Evolutionary conservation across 1,284 basidiomycete genomes (phyloP), one percentile per base, ranked within the genome.

Genomic region (Cryptococcus depauperatus): DNA sequence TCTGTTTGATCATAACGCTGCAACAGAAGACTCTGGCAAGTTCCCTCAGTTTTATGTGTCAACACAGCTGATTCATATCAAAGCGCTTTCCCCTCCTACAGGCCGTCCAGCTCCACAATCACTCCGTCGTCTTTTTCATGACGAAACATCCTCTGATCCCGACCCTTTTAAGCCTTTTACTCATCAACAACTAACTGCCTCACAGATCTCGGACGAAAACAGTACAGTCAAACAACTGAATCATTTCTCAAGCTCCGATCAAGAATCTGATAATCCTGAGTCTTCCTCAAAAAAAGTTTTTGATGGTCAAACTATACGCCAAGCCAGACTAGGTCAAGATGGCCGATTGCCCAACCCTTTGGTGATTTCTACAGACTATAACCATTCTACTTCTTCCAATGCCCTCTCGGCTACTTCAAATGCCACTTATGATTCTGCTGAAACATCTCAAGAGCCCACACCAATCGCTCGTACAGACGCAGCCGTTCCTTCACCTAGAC

Each of bases 51-150:
- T 30, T 16, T 30, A 30, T 30, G 16, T 30, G 11, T 30, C 13
- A 30, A 4, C 29, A 30, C 19, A 19, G 7, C 46, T 32, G 25
- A 43, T n/a, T 10, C 35, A 26, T 8, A 14, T 16, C 39, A n/a
- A n/a, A 53, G 52, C 42, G 13, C 26, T 52, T 7, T 54, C 52
- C 5, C 51, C 52, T 3, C 46, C 56, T 6, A 59, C 56, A n/a
- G 46, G 56, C 21, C 52, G 54, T 8, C 57, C 58, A 3, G 66
- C 69, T 1, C 70, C 70, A 5, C 66, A 69, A 41, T 69, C 68
- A 0, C 50, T 73, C 1, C 63, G 69, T 0, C 60, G 68, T 0
- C 56, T 73, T 0, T 73, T 72, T 55, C 69, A 71, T 40, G 64
- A 68, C 47, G 68, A 68, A n/a, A 41, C 58, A 23, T 62, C 64